Evolutionary conservation across 495 filamentous ascomycete genomes (phyloP).

Genomic region (Neurospora cerealis): DNA sequence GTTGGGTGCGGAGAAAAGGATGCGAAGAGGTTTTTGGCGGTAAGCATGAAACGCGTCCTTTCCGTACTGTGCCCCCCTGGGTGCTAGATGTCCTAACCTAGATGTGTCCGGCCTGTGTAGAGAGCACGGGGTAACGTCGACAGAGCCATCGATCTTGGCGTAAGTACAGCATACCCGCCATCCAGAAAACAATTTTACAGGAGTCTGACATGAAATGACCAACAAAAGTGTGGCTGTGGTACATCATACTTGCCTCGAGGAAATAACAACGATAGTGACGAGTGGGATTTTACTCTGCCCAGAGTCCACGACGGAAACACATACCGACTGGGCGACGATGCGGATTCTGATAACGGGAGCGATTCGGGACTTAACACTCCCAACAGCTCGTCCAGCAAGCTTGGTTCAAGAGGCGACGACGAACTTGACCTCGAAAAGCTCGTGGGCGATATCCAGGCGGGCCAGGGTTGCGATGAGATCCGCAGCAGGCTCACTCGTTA

Average conservation of each 20-base stretch:
- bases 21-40: neutral
- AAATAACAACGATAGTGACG: neutral
- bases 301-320: neutral
- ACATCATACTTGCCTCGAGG: neutral
- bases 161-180: neutral
- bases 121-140: neutral
- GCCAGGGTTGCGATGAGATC: slow-evolving; percentile 6
- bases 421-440: slow-evolving; percentile 13
- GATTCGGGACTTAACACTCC: neutral
- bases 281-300: neutral
- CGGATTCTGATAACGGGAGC: neutral
- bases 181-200: neutral
- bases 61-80: neutral
- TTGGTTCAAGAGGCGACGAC: neutral
- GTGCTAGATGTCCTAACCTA: neutral
- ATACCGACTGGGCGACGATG: neutral
- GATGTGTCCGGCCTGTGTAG: neutral
- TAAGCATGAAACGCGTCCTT: neutral
- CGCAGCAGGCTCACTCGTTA: slow-evolving; percentile 18
- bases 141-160: neutral
- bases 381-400: neutral
- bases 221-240: neutral
- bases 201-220: neutral
- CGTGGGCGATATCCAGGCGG: slow-evolving; percentile 20
- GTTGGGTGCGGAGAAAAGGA: neutral